Evolutionary conservation across 2,329 filamentous ascomycete genomes (phyloP), one percentile per base, ranked within the genome.

Genomic region (Claviceps digitariae): DNA sequence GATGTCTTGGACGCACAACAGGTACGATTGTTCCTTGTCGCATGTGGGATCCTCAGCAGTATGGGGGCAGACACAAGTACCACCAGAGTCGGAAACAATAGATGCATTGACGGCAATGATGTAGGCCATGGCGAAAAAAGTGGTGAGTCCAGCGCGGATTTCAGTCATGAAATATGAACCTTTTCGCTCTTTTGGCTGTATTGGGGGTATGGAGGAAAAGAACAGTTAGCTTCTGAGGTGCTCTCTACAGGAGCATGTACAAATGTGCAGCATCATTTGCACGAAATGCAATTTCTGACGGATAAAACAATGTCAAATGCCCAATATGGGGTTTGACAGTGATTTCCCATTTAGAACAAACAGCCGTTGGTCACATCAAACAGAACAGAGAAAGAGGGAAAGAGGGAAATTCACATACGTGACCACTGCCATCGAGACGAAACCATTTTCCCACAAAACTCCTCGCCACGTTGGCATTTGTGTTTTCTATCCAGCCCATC

Each of bases 121-220:
- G 62, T 76, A 76, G 56, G 71, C 70, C 70, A 78, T 76, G 60
- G 79, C 78, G 65, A 87, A 86, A 69, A 90, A 89, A 65, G 86
- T 90, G 27, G 87, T 87, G 40, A 94, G 71, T 48, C 89, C 89
- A 55, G 86, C 89, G 57, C 89, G 84, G 52, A 94, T 74, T 70
- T 95, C 89, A 49, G 88, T 94, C 62, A 87, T 81, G 72, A 94
- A 94, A 61, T 77, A 76, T 34, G 87, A 84, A 23, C 83, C 83
- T 64, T 87, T 84, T 52, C 87, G 81, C 67, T 87, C 83, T 61
- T 75, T 79, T 58, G 76, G 79, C 83, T 87, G 34, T n/a, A 34
- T 17, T 13, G 23, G 27, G 34, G 38, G 45, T 44, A 31, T 10
- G 9, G 13, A 45, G 27, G 21, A 29, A n/a, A 15, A n/a, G 12